phyloP scores from a whole-genome alignment of 179 eudicot genomes.

The Corrigiola litoralis region DNA sequence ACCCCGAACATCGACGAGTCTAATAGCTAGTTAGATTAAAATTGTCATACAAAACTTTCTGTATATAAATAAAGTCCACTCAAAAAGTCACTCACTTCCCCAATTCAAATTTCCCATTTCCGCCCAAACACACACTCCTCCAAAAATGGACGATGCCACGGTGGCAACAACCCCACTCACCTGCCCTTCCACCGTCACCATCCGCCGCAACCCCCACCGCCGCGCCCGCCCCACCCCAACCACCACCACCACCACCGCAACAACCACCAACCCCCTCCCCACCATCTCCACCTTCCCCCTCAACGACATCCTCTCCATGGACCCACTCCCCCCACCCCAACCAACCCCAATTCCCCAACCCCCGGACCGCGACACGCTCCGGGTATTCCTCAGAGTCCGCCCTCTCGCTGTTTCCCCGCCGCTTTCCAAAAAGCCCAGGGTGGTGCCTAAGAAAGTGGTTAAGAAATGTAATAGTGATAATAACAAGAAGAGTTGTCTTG shows the following conservation, averaged over 20 bases:
- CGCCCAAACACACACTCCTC: not conserved
- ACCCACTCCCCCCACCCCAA: not conserved
- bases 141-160: not conserved
- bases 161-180: not conserved
- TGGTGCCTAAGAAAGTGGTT: slow-evolving; percentile 2
- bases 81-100: not conserved
- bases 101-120: not conserved
- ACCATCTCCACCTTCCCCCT: slow-evolving; percentile 39
- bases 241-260: slow-evolving; percentile 11
- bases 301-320: slow-evolving; percentile 35
- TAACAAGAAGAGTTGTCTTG: slow-evolving; percentile 33
- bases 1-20: too few species aligned
- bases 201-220: slow-evolving; percentile 70
- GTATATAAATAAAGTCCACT: not conserved
- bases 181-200: slow-evolving; percentile 43
- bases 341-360: slow-evolving; percentile 11
- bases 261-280: slow-evolving; percentile 22
- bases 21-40: too few species aligned
- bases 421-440: too few species aligned
- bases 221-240: slow-evolving; percentile 49
- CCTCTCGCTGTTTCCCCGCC: slow-evolving; percentile 32
- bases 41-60: too few species aligned
- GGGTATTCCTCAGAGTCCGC: slow-evolving; percentile 55
- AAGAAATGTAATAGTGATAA: slow-evolving; percentile 14
- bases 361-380: slow-evolving; percentile 31